These are phyloP conservation scores for Chaetoscypha palmicola DNA, from an alignment of 2,329 filamentous ascomycete species.

Conservation along the genomic window DNA sequence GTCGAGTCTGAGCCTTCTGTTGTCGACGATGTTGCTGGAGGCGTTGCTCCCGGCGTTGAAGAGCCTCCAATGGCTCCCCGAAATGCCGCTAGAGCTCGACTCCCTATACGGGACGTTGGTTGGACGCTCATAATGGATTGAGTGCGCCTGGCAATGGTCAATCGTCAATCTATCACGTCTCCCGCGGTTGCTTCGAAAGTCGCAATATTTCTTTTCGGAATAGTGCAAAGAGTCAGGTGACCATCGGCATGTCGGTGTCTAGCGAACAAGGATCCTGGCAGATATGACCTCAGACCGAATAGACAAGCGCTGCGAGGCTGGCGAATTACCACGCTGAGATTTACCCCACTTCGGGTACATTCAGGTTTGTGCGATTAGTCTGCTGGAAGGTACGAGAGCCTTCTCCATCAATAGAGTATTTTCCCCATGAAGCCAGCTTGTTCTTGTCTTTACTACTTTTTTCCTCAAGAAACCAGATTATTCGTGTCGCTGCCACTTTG, in stretches of 20 bases:
- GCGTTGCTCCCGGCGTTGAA: slow-evolving; percentile 8
- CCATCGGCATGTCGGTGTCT: not conserved
- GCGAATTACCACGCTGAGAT: not conserved
- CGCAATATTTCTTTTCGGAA: not conserved
- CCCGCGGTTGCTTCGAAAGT: no score
- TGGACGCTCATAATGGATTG: slow-evolving; percentile 18
- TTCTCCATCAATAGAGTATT: no score
- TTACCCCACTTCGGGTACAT: not conserved
- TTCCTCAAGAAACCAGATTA: no score
- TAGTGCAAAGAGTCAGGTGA: not conserved
- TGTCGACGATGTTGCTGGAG: not conserved
- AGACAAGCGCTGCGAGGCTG: not conserved
- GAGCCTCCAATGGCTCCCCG: slow-evolving; percentile 8
- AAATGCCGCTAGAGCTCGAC: slow-evolving; percentile 9
- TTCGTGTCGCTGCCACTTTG: no score
- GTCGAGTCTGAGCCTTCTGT: not conserved
- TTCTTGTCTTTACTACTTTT: no score
- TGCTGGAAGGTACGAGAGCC: no score
- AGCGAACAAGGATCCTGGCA: not conserved
- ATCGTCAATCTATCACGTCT: no score
- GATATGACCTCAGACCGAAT: slow-evolving; percentile 4
- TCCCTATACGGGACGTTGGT: slow-evolving; percentile 9
- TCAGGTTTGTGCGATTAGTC: no score
- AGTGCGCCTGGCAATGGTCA: not conserved
- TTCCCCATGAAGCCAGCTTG: no score